Evolutionary conservation across 352 stramenopile species (phyloP).

Genomic region (Phytophthora nicotianae): DNA sequence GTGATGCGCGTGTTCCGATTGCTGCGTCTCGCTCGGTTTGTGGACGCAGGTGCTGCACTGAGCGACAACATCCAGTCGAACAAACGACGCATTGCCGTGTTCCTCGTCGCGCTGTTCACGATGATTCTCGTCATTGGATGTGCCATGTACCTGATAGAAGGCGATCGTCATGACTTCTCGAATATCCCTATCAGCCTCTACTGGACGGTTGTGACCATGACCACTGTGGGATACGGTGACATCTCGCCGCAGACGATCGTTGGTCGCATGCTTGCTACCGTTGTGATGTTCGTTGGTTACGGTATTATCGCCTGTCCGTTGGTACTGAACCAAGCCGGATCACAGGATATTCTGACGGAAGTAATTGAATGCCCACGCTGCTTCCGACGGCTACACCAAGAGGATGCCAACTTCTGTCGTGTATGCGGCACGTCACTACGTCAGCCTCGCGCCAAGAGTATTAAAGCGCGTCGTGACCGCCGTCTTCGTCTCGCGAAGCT

Average conservation of each 20-base stretch:
- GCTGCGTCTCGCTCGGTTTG: conserved; percentile 72
- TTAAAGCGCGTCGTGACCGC: conserved; percentile 64
- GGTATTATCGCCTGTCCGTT: conserved; percentile 86
- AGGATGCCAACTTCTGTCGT: conserved; percentile 83
- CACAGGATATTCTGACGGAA: conserved; percentile 59
- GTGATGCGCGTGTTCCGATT: conserved; percentile 82
- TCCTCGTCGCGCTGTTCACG: conserved; percentile 74
- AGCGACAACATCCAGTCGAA: conserved; percentile 84
- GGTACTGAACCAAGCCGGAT: conserved; percentile 67
- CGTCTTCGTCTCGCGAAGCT: conserved; percentile 65
- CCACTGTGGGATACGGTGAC: conserved; percentile 87
- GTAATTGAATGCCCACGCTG: conserved; percentile 75
- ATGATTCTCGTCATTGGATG: conserved; percentile 86
- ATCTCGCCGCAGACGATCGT: conserved; percentile 83
- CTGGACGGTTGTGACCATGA: conserved; percentile 90
- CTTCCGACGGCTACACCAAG: conserved; percentile 77
- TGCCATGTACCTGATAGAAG: conserved; percentile 87
- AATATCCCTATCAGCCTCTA: conserved; percentile 90
- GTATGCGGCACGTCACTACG: conserved; percentile 70
- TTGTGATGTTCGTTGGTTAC: conserved; percentile 90
- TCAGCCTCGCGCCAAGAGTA: conserved; percentile 55
- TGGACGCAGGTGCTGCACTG: conserved; percentile 66
- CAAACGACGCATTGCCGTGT: conserved; percentile 79
- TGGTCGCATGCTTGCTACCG: conserved; percentile 76
- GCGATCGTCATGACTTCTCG: conserved; percentile 77